Percentiles rank a stretch among this genome's conserved stretches.
These are phyloP conservation scores for Myxozyma vanderwaltii DNA, from an alignment of 805 yeast genomes.

Conservation along the genomic window DNA sequence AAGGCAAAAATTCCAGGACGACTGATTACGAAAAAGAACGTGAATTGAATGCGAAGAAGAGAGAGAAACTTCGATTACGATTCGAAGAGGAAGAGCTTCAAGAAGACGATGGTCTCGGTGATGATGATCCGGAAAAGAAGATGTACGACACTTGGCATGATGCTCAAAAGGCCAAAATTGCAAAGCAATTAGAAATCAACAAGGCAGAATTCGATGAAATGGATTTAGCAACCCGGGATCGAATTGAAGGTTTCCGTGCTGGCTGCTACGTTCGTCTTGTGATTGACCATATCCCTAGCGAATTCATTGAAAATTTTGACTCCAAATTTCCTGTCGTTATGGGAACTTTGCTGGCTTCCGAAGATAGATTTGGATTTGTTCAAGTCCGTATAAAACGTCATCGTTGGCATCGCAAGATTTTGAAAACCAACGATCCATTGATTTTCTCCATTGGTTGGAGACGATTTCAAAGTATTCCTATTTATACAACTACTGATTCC, in stretches of 20 bases:
- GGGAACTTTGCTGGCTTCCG: constrained; percentile 90
- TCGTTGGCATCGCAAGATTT: constrained; percentile 96
- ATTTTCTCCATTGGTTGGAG: constrained; percentile 97
- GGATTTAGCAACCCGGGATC: constrained; percentile 74
- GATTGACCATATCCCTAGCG: constrained; percentile 82
- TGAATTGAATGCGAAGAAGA: constrained; percentile 79
- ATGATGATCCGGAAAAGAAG: constrained; percentile 73
- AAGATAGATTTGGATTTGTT: constrained; percentile 87
- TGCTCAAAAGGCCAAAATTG: constrained; percentile 93
- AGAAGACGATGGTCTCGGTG: constrained; percentile 57
- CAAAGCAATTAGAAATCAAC: constrained; percentile 92
- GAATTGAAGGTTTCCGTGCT: constrained; percentile 88
- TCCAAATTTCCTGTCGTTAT: constrained; percentile 82
- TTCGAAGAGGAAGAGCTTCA: constrained; percentile 77
- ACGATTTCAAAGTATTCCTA: constrained; percentile 94
- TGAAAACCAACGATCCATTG: constrained; percentile 93
- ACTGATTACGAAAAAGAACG: constrained; percentile 71
- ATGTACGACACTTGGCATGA: constrained; percentile 98
- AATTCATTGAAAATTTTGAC: constrained; percentile 81
- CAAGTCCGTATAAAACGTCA: constrained; percentile 95
- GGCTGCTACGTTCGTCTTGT: constrained; percentile 93
- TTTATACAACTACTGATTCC: constrained; percentile 95
- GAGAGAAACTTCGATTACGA: constrained; percentile 83
- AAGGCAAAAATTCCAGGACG: constrained; percentile 27
- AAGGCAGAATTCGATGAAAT: constrained; percentile 64